Evolutionary conservation across 768 basidiomycete genomes (phyloP).

Genomic region (Tylopilus sp.): DNA sequence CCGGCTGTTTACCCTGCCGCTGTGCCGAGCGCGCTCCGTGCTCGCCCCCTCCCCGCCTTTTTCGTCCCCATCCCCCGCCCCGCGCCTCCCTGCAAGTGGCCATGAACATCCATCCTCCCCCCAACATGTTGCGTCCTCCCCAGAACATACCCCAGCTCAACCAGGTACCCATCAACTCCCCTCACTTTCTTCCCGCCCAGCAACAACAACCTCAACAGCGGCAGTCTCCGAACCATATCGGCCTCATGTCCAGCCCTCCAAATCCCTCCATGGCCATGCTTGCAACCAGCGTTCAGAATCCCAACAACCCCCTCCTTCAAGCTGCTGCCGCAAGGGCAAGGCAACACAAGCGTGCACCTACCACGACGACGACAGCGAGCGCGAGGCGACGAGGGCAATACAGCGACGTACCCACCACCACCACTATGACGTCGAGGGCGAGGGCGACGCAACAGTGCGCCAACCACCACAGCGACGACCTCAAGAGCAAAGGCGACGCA

Average conservation of each 20-base stretch:
- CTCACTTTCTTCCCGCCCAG: conserved; percentile 38
- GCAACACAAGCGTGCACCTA: too few relatives aligned
- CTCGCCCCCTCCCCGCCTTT: neutral
- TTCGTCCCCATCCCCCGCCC: neutral
- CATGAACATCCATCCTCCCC: conserved; percentile 48
- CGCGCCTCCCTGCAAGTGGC: conserved; percentile 1
- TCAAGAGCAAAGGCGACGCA: too few relatives aligned
- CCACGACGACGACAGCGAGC: too few relatives aligned
- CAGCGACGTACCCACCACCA: too few relatives aligned
- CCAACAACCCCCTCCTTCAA: too few relatives aligned
- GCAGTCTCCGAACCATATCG: conserved; percentile 34
- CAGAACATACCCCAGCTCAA: conserved; percentile 40
- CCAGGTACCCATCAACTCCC: conserved; percentile 33
- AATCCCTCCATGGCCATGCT: conserved; percentile 40
- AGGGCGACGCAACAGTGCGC: too few relatives aligned
- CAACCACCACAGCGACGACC: too few relatives aligned
- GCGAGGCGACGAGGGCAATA: too few relatives aligned
- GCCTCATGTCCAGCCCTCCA: conserved; percentile 34
- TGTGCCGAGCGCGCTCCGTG: neutral
- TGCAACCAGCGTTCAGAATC: conserved; percentile 27
- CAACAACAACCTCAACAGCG: conserved; percentile 35
- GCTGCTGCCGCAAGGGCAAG: too few relatives aligned
- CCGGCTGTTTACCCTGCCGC: conserved; percentile 2
- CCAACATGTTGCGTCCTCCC: conserved; percentile 44
- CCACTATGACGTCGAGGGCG: too few relatives aligned